Conservation (phyloP, 495 filamentous ascomycete genomes). For the Halenospora varia region DNA sequence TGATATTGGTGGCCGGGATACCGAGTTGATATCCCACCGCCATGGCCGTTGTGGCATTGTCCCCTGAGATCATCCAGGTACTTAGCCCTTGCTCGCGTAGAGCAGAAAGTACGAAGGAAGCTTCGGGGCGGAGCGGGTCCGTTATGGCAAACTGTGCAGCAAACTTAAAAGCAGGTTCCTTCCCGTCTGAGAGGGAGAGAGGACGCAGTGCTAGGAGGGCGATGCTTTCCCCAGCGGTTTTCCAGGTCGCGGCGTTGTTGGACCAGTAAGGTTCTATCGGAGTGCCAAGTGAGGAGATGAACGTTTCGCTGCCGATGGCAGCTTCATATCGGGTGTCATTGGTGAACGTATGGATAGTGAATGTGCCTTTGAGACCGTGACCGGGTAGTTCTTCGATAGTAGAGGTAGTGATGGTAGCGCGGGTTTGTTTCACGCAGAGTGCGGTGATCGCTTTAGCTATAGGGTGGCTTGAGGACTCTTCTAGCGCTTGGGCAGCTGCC, state of each 20-base stretch:
- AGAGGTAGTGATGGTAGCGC: slow-evolving; percentile 33
- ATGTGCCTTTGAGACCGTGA: slow-evolving; percentile 73
- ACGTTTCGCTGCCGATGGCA: slow-evolving; percentile 75
- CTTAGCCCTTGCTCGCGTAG: slow-evolving; percentile 61
- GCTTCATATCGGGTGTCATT: slow-evolving; percentile 49
- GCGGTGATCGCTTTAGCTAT: slow-evolving; percentile 76
- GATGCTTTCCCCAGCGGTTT: slow-evolving; percentile 67
- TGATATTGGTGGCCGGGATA: slow-evolving; percentile 72
- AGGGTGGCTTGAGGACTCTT: slow-evolving; percentile 83
- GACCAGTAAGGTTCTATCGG: slow-evolving; percentile 27
- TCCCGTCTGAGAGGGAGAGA: slow-evolving; percentile 20
- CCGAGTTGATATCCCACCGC: slow-evolving; percentile 72
- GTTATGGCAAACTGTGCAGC: slow-evolving; percentile 52
- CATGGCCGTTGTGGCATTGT: slow-evolving; percentile 68
- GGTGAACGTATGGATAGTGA: slow-evolving; percentile 28
- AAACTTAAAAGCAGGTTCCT: slow-evolving; percentile 30
- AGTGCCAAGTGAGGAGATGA: slow-evolving; percentile 51
- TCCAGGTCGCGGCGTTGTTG: slow-evolving; percentile 54
- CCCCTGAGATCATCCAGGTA: slow-evolving; percentile 92
- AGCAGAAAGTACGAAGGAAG: slow-evolving; percentile 56
- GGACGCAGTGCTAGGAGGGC: slow-evolving; percentile 55
- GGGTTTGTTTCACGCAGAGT: slow-evolving; percentile 51
- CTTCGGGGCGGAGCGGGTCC: slow-evolving; percentile 79
- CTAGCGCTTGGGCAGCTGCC: slow-evolving; percentile 58
- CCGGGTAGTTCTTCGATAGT: slow-evolving; percentile 76